phyloP scores from a whole-genome alignment of 164 flowering plant species.

The Houttuynia cordata region DNA sequence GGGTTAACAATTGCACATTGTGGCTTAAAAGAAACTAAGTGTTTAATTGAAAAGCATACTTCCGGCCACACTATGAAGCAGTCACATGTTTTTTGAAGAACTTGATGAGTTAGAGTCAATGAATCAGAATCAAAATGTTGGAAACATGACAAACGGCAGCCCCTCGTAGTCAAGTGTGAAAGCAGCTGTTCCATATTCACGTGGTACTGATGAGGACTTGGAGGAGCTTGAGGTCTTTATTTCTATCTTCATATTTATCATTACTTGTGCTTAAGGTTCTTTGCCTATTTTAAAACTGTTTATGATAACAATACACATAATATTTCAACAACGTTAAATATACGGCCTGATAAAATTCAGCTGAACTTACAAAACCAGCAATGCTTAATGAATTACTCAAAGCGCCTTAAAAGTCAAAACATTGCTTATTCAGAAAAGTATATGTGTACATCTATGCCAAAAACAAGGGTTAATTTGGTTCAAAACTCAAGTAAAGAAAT shows the following conservation, averaged over 20 bases:
- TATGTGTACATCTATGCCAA: no score
- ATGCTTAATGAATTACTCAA: no score
- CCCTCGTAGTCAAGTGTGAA: conserved; percentile 8
- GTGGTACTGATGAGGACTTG: conserved; percentile 21
- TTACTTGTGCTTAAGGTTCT: neutral
- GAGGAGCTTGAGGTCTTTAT: conserved; percentile 79
- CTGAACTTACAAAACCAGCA: no score
- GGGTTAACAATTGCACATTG: conserved; percentile 7
- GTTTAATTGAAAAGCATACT: conserved; percentile 32
- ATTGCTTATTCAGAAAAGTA: no score
- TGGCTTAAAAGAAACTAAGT: conserved; percentile 22
- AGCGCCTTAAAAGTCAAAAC: no score
- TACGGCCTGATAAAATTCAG: no score
- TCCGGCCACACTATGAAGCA: conserved; percentile 23
- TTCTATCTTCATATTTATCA: conserved; percentile 2
- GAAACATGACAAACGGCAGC: conserved; percentile 8
- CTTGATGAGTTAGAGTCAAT: conserved; percentile 30
- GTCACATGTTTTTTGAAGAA: conserved; percentile 31
- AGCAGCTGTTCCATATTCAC: conserved; percentile 8
- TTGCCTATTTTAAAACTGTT: neutral
- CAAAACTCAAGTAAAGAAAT: no score
- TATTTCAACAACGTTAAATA: neutral
- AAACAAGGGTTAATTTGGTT: no score
- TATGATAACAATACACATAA: neutral
- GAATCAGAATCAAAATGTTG: conserved; percentile 16